phyloP scores from a whole-genome alignment of 176 grass and related monocot genomes.

The Hsuehochloa calcarea region DNA sequence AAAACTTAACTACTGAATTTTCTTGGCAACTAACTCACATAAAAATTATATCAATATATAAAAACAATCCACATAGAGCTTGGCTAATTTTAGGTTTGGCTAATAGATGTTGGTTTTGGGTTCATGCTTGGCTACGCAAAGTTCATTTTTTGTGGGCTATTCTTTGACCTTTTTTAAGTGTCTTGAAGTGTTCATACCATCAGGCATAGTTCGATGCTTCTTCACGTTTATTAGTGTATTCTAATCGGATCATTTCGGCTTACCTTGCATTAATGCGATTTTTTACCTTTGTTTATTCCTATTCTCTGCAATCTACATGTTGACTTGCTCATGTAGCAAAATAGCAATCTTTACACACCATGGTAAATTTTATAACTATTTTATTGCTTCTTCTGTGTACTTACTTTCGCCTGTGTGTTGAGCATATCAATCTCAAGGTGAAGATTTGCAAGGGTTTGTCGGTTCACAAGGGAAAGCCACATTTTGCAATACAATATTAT shows the following conservation, averaged over 20 bases:
- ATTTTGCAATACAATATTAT: too few relatives aligned
- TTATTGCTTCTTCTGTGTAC: too few relatives aligned
- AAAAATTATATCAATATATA: too few relatives aligned
- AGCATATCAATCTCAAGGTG: too few relatives aligned
- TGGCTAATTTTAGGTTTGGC: background rate
- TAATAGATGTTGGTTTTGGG: background rate
- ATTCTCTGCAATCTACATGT: background rate
- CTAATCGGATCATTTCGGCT: background rate
- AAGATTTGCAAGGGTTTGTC: too few relatives aligned
- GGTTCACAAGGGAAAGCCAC: too few relatives aligned
- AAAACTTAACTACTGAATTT: background rate
- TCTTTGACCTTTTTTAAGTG: background rate
- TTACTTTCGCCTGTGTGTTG: too few relatives aligned
- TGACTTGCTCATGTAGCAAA: background rate
- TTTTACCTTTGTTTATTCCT: constrained; percentile 14
- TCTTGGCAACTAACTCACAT: background rate
- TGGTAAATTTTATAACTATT: too few relatives aligned
- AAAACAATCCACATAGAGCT: too few relatives aligned
- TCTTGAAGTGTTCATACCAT: background rate
- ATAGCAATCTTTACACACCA: too few relatives aligned
- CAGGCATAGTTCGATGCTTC: background rate
- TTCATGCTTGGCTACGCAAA: background rate
- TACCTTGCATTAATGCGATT: background rate
- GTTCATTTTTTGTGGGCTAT: background rate
- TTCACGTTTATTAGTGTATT: background rate